Percentiles rank a stretch among this genome's conserved stretches.
Conservation (phyloP, 768 basidiomycete species). For the Amanita pallidorosea region DNA sequence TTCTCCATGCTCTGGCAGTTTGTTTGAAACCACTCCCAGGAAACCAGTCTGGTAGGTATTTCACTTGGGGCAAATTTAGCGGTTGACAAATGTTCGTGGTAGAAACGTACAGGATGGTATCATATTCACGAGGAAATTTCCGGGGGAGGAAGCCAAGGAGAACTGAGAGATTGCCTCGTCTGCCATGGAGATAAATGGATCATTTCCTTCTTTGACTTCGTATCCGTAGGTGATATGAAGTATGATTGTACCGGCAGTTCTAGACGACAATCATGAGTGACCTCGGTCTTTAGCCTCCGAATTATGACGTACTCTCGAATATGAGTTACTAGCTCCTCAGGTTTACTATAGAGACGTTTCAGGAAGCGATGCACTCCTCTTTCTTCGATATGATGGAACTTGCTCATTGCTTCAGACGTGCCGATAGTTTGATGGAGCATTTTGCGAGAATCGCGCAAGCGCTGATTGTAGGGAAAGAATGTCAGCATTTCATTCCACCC, state of each 20-base stretch:
- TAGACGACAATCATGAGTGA: background rate
- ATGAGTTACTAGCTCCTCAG: slow-evolving; percentile 22
- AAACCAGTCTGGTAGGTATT: slow-evolving; percentile 33
- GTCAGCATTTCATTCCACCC: slow-evolving; percentile 28
- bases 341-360: slow-evolving; percentile 23
- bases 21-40: slow-evolving; percentile 36
- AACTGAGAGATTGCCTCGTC: slow-evolving; percentile 14
- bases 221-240: slow-evolving; percentile 21
- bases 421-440: slow-evolving; percentile 31
- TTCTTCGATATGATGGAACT: slow-evolving; percentile 28
- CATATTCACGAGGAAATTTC: slow-evolving; percentile 20
- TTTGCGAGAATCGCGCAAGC: slow-evolving; percentile 29
- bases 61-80: slow-evolving; percentile 14
- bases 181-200: slow-evolving; percentile 20
- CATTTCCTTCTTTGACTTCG: slow-evolving; percentile 16
- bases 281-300: background rate
- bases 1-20: slow-evolving; percentile 25
- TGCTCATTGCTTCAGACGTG: slow-evolving; percentile 22
- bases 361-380: slow-evolving; percentile 28
- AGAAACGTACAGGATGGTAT: slow-evolving; percentile 8
- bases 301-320: slow-evolving; percentile 23
- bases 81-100: background rate
- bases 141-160: slow-evolving; percentile 14
- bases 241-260: slow-evolving; percentile 11
- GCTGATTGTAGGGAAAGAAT: slow-evolving; percentile 25